Evolutionary conservation across 2,329 filamentous ascomycete genomes (phyloP), one percentile per base, ranked within the genome.

Genomic region (Xylaria sp.): DNA sequence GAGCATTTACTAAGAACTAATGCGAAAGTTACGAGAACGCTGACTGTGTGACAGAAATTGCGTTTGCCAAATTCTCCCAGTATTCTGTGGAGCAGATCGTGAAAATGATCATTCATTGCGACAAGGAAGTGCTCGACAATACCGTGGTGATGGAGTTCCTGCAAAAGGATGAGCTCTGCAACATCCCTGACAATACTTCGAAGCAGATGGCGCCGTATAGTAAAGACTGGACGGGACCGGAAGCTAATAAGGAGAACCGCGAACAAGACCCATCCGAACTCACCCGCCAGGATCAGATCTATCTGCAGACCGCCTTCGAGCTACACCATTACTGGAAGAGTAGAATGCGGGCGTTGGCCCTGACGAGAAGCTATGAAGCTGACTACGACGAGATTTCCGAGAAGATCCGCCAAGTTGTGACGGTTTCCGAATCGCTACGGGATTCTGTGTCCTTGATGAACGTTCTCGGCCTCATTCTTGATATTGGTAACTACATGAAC

Each of bases 401-500:
- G 39, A 96, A 94, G 76, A 84, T 97, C 56, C 87, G 88, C 61
- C 87, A 94, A 57, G 86, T 99, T n/a, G 89, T 95, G 34, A 78
- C 78, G 24, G 92, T 96, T 7, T 93, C 92, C 4, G 93, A 97
- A 74, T 90, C 91, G 8, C 77, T 99, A 50, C 85, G 93, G 44
- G 92, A 96, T 69, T 97, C 92, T 1, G 91, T 96, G 21, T 89
- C 91, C 21, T 77, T 99, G 66, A 96, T 97, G 88, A 97, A 96
- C 62, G 92, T 99, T 43, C 84, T 99, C 52, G 92, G 93, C 54
- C 82, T 97, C 58, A 99, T 99, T 73, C 79, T 99, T 66, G 93
- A 97, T 72, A 96, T 99, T 68, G 94, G 94, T 73, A 99, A 99
- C 74, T 99, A 96, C 81, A 99, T 99, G 94, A 99, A 99, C 78